Evolutionary conservation across 2,329 filamentous ascomycete genomes (phyloP).

Genomic region (Sphaerulina vaccinii): DNA sequence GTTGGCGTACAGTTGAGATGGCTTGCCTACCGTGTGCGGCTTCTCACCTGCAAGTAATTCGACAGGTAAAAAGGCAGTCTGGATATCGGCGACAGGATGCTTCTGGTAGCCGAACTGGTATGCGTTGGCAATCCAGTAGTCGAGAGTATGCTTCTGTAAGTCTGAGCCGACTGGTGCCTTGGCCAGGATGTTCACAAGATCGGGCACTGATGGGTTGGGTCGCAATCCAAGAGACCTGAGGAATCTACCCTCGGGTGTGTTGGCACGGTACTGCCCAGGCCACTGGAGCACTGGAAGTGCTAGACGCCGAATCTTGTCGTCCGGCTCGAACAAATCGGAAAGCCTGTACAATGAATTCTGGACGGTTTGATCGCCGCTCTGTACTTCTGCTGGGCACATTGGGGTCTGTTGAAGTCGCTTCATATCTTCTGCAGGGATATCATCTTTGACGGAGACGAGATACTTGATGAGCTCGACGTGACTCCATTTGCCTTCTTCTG

Average conservation of each 20-base stretch:
- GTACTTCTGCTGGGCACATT: slow-evolving; percentile 75
- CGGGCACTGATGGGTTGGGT: slow-evolving; percentile 66
- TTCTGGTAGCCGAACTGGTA: slow-evolving; percentile 71
- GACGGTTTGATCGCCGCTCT: slow-evolving; percentile 38
- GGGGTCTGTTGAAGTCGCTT: slow-evolving; percentile 72
- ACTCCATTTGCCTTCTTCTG: slow-evolving; percentile 68
- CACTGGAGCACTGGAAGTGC: slow-evolving; percentile 77
- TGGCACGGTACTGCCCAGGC: slow-evolving; percentile 68
- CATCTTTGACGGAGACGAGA: slow-evolving; percentile 80
- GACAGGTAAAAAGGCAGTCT: slow-evolving; percentile 62
- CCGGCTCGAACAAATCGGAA: slow-evolving; percentile 78
- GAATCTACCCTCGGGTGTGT: slow-evolving; percentile 71
- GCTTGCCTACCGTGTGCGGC: slow-evolving; percentile 60
- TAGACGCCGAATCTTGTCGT: slow-evolving; percentile 66
- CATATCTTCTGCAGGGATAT: slow-evolving; percentile 82
- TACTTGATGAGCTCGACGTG: slow-evolving; percentile 95
- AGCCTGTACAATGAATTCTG: slow-evolving; percentile 61
- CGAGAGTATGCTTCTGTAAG: slow-evolving; percentile 68
- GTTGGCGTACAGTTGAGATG: slow-evolving; percentile 80
- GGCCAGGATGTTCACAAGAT: slow-evolving; percentile 76
- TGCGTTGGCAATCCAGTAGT: slow-evolving; percentile 80
- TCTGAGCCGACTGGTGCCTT: slow-evolving; percentile 56
- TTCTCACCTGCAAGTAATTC: slow-evolving; percentile 63
- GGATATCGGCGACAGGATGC: slow-evolving; percentile 56
- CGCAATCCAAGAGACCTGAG: slow-evolving; percentile 71